These are phyloP conservation scores for Cardamine occulta DNA, from an alignment of 345 rosid genomes.

Conservation along the genomic window DNA sequence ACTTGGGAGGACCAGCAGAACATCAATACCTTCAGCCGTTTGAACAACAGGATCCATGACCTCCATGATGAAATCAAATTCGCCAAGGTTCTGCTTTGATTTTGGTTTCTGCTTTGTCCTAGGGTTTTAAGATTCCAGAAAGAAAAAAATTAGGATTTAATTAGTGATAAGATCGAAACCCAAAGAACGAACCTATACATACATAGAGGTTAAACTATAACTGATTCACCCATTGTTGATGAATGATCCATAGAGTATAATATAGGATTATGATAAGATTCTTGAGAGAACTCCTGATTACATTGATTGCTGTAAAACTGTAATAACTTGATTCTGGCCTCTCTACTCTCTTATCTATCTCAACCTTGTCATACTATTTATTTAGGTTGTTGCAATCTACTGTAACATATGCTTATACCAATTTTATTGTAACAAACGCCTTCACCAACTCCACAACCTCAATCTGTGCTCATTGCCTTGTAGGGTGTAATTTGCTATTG, in stretches of 20 bases:
- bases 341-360: background rate
- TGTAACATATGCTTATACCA: background rate
- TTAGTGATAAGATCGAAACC: background rate
- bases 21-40: conserved; percentile 79
- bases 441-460: background rate
- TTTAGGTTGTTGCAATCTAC: background rate
- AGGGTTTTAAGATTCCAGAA: conserved; percentile 18
- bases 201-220: background rate
- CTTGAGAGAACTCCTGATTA: background rate
- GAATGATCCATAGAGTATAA: background rate
- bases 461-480: background rate
- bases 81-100: conserved; percentile 60
- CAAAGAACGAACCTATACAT: background rate
- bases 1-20: conserved; percentile 99
- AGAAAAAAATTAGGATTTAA: background rate
- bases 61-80: conserved; percentile 79
- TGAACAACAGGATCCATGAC: conserved; percentile 87
- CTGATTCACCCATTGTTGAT: background rate
- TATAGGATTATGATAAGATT: background rate
- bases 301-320: background rate
- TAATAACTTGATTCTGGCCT: background rate
- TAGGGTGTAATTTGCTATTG: background rate
- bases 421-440: background rate
- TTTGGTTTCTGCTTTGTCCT: background rate
- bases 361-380: background rate